Conservation (phyloP, 805 yeast genomes). For the Danielia reshetovae region DNA sequence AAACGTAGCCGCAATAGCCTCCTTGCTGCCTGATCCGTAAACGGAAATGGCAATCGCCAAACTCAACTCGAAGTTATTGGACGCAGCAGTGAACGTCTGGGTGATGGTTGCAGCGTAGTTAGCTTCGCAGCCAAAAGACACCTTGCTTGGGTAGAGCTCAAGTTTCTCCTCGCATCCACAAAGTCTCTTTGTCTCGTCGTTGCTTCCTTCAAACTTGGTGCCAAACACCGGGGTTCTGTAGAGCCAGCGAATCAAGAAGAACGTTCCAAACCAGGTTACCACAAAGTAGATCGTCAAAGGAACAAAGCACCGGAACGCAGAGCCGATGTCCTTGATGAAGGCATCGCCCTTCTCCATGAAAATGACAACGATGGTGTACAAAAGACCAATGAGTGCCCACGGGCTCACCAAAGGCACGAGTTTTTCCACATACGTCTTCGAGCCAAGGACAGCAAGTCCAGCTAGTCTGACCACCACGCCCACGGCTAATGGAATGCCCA, state of each 20-base stretch:
- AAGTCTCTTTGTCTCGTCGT: conserved; percentile 15
- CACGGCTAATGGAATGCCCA: conserved; percentile 49
- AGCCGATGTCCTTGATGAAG: conserved; percentile 44
- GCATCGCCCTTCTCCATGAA: conserved; percentile 49
- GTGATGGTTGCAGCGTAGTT: conserved; percentile 40
- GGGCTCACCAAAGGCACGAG: conserved; percentile 44
- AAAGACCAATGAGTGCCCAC: conserved; percentile 47
- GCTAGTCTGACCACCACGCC: conserved; percentile 42
- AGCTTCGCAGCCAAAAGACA: conserved; percentile 32
- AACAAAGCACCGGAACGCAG: conserved; percentile 47
- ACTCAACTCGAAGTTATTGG: conserved; percentile 55
- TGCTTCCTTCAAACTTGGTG: conserved; percentile 2
- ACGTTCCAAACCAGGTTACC: conserved; percentile 45
- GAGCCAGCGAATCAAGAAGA: conserved; percentile 30
- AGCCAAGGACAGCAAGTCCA: conserved; percentile 23
- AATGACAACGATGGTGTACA: conserved; percentile 49
- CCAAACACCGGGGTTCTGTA: conserved; percentile 6
- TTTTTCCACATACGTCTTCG: conserved; percentile 25
- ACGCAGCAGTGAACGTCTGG: conserved; percentile 56
- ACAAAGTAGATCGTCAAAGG: conserved; percentile 48
- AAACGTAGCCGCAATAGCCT: conserved; percentile 56
- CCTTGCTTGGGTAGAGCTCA: conserved; percentile 10
- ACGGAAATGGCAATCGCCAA: conserved; percentile 50
- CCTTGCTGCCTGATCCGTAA: conserved; percentile 49
- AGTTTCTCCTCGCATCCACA: conserved; percentile 40